Evolutionary conservation across 345 rosid species (phyloP).

Genomic region (Microthlaspi erraticum): DNA sequence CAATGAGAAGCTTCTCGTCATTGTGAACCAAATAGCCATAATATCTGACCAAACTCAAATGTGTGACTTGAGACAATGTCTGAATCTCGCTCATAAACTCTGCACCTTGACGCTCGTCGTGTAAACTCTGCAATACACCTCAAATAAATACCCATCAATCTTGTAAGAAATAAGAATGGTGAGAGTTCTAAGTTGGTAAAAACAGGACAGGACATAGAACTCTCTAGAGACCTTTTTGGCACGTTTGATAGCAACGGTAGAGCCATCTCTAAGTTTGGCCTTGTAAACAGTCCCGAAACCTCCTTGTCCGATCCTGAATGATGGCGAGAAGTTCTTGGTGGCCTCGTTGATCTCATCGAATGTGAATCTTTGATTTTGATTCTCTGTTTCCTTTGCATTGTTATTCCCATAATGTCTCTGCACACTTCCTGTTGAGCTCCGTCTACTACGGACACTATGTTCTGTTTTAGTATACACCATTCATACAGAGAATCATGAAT

Average conservation of each 20-base stretch:
- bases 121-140: slow-evolving; percentile 55
- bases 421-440: slow-evolving; percentile 49
- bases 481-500: background rate
- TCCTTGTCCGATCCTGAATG: slow-evolving; percentile 89
- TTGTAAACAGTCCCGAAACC: slow-evolving; percentile 87
- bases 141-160: no score
- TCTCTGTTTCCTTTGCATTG: slow-evolving; percentile 50
- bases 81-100: slow-evolving; percentile 83
- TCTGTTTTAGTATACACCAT: slow-evolving; percentile 39
- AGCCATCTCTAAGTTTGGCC: slow-evolving; percentile 82
- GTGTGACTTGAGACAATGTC: slow-evolving; percentile 80
- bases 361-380: slow-evolving; percentile 51
- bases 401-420: slow-evolving; percentile 42
- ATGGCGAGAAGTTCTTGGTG: slow-evolving; percentile 78
- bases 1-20: slow-evolving; percentile 77
- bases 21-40: slow-evolving; percentile 70
- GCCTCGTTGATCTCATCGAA: slow-evolving; percentile 69
- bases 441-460: slow-evolving; percentile 48
- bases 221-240: slow-evolving; percentile 73
- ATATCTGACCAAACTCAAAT: slow-evolving; percentile 75
- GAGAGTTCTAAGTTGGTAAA: background rate
- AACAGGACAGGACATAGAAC: background rate
- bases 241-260: slow-evolving; percentile 76
- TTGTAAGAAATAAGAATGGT: slow-evolving; percentile 2
- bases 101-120: slow-evolving; percentile 72